A percentile compares a stretch with the other conserved stretches of the same genome.
Conservation (phyloP, 129 eudicot species). For the Arctium lappa region DNA sequence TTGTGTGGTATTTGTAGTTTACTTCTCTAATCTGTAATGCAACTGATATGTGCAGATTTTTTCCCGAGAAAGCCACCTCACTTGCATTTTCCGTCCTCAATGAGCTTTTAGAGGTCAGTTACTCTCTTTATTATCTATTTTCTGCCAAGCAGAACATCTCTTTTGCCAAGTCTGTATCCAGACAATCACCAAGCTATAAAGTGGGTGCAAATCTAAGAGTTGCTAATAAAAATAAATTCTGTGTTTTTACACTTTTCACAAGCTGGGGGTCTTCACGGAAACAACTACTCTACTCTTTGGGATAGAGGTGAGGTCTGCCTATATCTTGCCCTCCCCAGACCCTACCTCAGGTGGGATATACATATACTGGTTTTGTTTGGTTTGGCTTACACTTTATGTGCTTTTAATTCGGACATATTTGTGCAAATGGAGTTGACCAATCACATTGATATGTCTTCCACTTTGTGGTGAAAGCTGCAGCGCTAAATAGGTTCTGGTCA, state of each 20-base stretch:
- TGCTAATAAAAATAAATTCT: background rate
- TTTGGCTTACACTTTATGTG: too few relatives aligned
- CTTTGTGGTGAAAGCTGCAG: too few relatives aligned
- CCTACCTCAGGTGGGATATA: too few relatives aligned
- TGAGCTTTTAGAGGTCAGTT: slow-evolving; percentile 79
- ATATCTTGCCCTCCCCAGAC: too few relatives aligned
- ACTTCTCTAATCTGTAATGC: background rate
- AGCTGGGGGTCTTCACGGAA: too few relatives aligned
- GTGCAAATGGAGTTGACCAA: too few relatives aligned
- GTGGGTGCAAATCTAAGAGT: background rate
- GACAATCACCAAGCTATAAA: background rate
- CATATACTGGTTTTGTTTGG: too few relatives aligned
- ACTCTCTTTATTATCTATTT: background rate
- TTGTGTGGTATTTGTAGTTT: background rate
- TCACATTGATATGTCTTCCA: too few relatives aligned
- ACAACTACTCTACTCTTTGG: background rate
- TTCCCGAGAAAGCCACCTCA: slow-evolving; percentile 79
- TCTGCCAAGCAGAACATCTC: background rate
- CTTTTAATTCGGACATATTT: too few relatives aligned
- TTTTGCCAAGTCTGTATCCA: too few relatives aligned
- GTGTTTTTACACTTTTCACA: too few relatives aligned
- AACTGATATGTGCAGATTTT: slow-evolving; percentile 50
- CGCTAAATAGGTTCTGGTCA: too few relatives aligned
- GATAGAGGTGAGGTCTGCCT: background rate
- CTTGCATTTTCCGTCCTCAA: slow-evolving; percentile 69